Evolutionary conservation across 768 basidiomycete species (phyloP).

Genomic region (Boletus rubescentipes): DNA sequence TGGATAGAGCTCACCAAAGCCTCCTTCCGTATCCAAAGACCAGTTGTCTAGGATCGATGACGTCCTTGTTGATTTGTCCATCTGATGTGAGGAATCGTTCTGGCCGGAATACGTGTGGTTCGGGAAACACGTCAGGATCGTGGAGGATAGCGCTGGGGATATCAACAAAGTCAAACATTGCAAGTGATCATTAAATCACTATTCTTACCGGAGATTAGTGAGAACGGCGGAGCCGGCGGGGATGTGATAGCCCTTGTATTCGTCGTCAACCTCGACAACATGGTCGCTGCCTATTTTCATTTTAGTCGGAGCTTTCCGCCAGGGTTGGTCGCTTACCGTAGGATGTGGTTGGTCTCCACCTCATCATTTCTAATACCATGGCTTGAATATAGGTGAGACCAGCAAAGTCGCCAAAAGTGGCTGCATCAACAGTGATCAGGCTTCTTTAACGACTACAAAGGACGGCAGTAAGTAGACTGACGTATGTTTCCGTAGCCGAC

Average conservation of each 20-base stretch:
- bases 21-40: slow-evolving; percentile 6
- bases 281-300: not conserved
- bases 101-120: slow-evolving; percentile 56
- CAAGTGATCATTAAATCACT: not conserved
- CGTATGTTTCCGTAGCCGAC: slow-evolving; percentile 4
- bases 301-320: not conserved
- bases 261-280: slow-evolving; percentile 3
- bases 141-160: slow-evolving; percentile 41
- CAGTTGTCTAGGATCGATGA: slow-evolving; percentile 1
- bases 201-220: slow-evolving; percentile 1
- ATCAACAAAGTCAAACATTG: not conserved
- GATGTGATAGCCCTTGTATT: slow-evolving; percentile 3
- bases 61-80: slow-evolving; percentile 1
- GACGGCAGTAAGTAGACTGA: not conserved
- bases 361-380: slow-evolving; percentile 8
- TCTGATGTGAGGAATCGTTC: slow-evolving; percentile 37
- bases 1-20: not conserved
- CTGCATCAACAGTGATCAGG: not conserved
- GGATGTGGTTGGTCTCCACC: slow-evolving; percentile 1
- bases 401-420: slow-evolving; percentile 1
- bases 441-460: not conserved
- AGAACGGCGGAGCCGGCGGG: not conserved
- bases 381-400: slow-evolving; percentile 4
- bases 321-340: not conserved
- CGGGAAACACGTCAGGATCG: slow-evolving; percentile 50